Evolutionary conservation across 129 eudicot genomes (phyloP).

Genomic region (Tagetes erecta): DNA sequence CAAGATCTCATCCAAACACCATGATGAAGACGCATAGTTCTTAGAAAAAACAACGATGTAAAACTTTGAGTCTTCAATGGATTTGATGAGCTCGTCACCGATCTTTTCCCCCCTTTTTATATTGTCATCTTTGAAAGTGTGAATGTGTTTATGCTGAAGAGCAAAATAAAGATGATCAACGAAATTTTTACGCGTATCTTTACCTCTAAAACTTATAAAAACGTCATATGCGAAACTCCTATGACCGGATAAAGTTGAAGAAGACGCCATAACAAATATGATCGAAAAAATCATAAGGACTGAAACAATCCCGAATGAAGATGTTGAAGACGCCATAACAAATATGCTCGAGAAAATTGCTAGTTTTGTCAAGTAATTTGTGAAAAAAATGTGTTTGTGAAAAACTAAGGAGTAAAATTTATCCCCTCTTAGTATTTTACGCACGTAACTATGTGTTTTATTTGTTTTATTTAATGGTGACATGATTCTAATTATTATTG

Average conservation of each 20-base stretch:
- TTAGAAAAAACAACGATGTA: neutral
- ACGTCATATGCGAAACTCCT: neutral
- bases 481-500: too few relatives aligned
- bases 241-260: neutral
- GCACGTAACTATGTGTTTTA: too few relatives aligned
- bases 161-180: conserved; percentile 7
- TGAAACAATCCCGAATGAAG: too few relatives aligned
- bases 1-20: neutral
- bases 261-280: neutral
- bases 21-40: neutral
- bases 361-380: too few relatives aligned
- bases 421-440: too few relatives aligned
- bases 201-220: neutral
- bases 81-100: neutral
- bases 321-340: too few relatives aligned
- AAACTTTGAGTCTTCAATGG: neutral
- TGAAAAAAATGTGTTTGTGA: too few relatives aligned
- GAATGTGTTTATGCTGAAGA: neutral
- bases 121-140: neutral
- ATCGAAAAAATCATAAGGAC: neutral
- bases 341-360: too few relatives aligned
- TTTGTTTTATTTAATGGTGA: too few relatives aligned
- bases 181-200: neutral
- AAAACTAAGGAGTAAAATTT: too few relatives aligned
- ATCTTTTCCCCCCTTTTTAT: neutral